phyloP scores from a whole-genome alignment of 768 basidiomycete species.

The Panellus pusillus region DNA sequence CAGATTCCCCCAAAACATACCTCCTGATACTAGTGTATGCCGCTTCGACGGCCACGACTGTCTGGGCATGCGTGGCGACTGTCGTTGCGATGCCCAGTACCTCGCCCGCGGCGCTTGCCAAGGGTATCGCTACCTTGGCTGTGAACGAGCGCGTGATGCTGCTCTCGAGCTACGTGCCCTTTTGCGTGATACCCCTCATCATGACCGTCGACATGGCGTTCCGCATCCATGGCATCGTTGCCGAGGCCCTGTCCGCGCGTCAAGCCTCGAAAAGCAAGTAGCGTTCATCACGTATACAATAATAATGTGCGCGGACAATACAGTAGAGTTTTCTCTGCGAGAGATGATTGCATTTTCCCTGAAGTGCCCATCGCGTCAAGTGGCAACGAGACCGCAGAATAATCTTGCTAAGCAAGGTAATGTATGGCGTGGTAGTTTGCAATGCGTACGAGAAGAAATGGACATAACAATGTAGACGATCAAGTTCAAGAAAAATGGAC shows the following conservation, averaged over 20 bases:
- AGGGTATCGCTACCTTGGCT: slow-evolving; percentile 41
- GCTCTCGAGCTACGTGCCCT: slow-evolving; percentile 72
- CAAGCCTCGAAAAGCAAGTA: slow-evolving; percentile 33
- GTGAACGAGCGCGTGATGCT: slow-evolving; percentile 53
- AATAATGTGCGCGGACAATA: too few relatives aligned
- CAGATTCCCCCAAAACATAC: slow-evolving; percentile 56
- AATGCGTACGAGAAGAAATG: neutral
- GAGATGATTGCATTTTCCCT: too few relatives aligned
- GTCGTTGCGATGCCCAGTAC: slow-evolving; percentile 55
- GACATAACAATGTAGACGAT: neutral
- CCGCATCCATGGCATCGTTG: slow-evolving; percentile 35
- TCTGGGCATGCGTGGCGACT: slow-evolving; percentile 65
- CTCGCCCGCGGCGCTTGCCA: slow-evolving; percentile 17
- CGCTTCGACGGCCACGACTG: slow-evolving; percentile 77
- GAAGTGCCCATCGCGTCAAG: too few relatives aligned
- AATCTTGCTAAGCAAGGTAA: too few relatives aligned
- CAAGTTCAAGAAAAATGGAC: slow-evolving; percentile 13
- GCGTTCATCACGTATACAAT: neutral
- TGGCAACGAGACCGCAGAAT: too few relatives aligned
- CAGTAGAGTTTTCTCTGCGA: too few relatives aligned
- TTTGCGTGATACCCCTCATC: slow-evolving; percentile 65
- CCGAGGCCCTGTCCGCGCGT: slow-evolving; percentile 27
- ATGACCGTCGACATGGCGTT: slow-evolving; percentile 75
- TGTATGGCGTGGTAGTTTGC: neutral
- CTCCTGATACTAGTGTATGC: slow-evolving; percentile 70